These are phyloP conservation scores for Hippophae rhamnoides DNA, from an alignment of 306 rosid genomes.

Conservation along the genomic window DNA sequence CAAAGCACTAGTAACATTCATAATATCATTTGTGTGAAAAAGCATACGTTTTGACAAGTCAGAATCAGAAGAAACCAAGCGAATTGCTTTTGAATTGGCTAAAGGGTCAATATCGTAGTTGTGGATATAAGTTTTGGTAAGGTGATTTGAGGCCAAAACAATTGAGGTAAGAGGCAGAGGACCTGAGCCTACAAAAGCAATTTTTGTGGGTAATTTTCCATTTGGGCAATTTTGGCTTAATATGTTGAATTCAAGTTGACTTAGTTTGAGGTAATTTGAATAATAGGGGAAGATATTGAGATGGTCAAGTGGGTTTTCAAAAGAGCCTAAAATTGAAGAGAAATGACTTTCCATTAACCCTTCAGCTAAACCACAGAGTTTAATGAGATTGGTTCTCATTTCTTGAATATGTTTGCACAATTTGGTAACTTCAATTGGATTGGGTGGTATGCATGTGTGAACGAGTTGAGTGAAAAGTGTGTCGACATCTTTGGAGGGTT, in stretches of 20 bases:
- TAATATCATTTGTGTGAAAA: slow-evolving; percentile 55
- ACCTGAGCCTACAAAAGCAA: slow-evolving; percentile 86
- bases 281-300: slow-evolving; percentile 71
- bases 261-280: slow-evolving; percentile 66
- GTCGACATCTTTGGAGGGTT: slow-evolving; percentile 80
- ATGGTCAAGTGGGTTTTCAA: slow-evolving; percentile 36
- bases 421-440: slow-evolving; percentile 47
- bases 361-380: slow-evolving; percentile 65
- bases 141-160: slow-evolving; percentile 63
- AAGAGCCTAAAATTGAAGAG: slow-evolving; percentile 38
- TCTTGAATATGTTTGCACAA: slow-evolving; percentile 37
- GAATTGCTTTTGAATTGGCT: slow-evolving; percentile 57
- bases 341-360: slow-evolving; percentile 58
- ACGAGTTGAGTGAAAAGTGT: slow-evolving; percentile 69
- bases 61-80: slow-evolving; percentile 39
- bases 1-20: slow-evolving; percentile 41
- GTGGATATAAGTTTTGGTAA: slow-evolving; percentile 46
- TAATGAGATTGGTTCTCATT: slow-evolving; percentile 48
- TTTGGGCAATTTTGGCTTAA: slow-evolving; percentile 36
- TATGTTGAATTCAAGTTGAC: slow-evolving; percentile 58
- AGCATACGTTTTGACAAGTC: slow-evolving; percentile 56
- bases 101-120: slow-evolving; percentile 58
- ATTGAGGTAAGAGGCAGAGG: slow-evolving; percentile 85
- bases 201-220: slow-evolving; percentile 17
- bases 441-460: slow-evolving; percentile 66